Evolutionary conservation across 1,139 yeast genomes (phyloP), one percentile per base, ranked within the genome.

Genomic region (Blastobotrys ciferrii): DNA sequence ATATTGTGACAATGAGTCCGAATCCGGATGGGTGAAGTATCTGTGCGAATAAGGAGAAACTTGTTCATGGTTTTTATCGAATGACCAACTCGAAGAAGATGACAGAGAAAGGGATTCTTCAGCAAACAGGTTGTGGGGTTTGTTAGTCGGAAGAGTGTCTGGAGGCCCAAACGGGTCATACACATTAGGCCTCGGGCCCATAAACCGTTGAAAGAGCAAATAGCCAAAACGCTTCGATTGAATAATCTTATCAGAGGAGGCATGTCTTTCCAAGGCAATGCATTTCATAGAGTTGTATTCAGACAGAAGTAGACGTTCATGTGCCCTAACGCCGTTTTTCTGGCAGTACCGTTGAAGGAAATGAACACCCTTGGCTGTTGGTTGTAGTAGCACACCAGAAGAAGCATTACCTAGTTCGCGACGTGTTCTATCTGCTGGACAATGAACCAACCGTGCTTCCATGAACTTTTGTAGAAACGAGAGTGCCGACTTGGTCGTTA

Each of bases 311-410:
- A 87, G 74, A 7, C 9, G 28, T 15, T 12, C 28, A 9, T 19
- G 15, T 7, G 40, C 19, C 7, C 14, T 17, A 7, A 36, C 17
- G 3, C 40, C 40, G 1, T 65, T 58, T 39, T 71, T 75, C 46
- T 71, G 70, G 54, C 84, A 81, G 62, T 82, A 88, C 11, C 75
- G 71, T 45, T 78, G 79, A 1, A 91, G 66, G 0, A 88, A 63
- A 0, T 89, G 82, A 3, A 88, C 79, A 1, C 98, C 98, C 61
- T 92, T 92, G 0, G 98, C 92, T 0, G 98, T 88, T 3, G 96
- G 95, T 60, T 91, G 98, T 32, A 89, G 62, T 9, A 19, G 13
- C 5, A 36, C 13, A 7, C 19, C 40, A 2, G 4, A 14, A 14
- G 14, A 6, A 3, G 39, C 45, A 3, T 33, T 11, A 28, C n/a